phyloP scores from a whole-genome alignment of 331 rosid genomes.

The Acacia pycnantha region DNA sequence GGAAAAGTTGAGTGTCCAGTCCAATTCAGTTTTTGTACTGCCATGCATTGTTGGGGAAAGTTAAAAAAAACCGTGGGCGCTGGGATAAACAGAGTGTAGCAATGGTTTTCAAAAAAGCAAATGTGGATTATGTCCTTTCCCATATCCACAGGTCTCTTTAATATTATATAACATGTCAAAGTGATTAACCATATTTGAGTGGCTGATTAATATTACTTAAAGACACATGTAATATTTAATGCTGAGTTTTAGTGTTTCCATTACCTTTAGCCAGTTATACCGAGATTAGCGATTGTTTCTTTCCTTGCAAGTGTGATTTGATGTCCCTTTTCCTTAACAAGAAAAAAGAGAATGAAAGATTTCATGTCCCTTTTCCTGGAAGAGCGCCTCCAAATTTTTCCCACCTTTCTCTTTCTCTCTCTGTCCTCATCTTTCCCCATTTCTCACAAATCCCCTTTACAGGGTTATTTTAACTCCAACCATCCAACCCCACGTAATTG shows the following conservation, averaged over 20 bases:
- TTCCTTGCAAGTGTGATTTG: constrained; percentile 49
- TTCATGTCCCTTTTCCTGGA: constrained; percentile 39
- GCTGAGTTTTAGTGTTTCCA: not conserved
- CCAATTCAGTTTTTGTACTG: not conserved
- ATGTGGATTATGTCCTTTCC: not conserved
- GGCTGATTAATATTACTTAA: not conserved
- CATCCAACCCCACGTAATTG: constrained; percentile 19
- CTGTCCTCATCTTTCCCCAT: constrained; percentile 26
- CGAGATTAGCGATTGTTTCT: constrained; percentile 30
- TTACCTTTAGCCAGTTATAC: constrained; percentile 5
- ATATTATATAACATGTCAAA: not conserved
- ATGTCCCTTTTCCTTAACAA: constrained; percentile 24
- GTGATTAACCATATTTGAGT: not conserved
- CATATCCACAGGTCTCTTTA: not conserved
- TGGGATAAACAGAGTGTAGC: not conserved
- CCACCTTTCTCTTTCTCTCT: constrained; percentile 40
- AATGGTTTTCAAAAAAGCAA: not conserved
- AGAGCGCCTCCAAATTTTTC: constrained; percentile 44
- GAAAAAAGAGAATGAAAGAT: constrained; percentile 33
- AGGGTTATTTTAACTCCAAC: not conserved
- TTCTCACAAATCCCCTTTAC: constrained; percentile 14
- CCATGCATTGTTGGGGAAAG: not conserved
- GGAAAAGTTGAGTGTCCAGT: not conserved
- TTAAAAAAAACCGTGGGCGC: not conserved
- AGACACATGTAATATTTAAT: not conserved